Conservation (phyloP, 768 basidiomycete species). For the Gyrodon lividus region DNA sequence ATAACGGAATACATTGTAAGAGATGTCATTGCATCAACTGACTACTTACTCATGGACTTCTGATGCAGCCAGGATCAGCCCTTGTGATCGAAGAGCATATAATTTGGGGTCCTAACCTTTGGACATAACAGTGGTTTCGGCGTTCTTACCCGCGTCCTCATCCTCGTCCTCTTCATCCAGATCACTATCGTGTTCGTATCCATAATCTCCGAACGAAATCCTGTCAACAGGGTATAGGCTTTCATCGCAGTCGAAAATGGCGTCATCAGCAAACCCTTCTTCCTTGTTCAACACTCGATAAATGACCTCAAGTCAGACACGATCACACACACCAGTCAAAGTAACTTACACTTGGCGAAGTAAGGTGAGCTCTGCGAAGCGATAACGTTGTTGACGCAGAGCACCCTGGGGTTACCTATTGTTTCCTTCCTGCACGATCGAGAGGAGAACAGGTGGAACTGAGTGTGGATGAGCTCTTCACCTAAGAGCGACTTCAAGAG, state of each 20-base stretch:
- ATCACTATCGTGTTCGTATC: constrained; percentile 25
- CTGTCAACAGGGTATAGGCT: background rate
- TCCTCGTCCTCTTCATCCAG: constrained; percentile 21
- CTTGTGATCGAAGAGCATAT: no score
- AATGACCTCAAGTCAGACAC: background rate
- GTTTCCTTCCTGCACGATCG: constrained; percentile 9
- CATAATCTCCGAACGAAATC: constrained; percentile 13
- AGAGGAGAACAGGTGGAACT: constrained; percentile 18
- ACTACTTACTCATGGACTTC: no score
- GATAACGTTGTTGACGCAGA: constrained; percentile 16
- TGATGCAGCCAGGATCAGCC: no score
- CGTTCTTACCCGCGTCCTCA: background rate
- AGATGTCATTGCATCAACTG: no score
- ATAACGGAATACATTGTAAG: no score
- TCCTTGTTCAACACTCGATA: background rate
- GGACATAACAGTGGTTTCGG: background rate
- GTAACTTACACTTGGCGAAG: constrained; percentile 15
- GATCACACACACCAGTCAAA: background rate
- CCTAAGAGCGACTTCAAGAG: constrained; percentile 6
- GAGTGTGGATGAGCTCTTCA: constrained; percentile 19
- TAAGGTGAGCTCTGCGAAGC: constrained; percentile 14
- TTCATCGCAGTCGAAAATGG: constrained; percentile 8
- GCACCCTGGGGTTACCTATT: constrained; percentile 8
- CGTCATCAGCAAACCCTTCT: background rate
- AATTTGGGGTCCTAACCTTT: background rate